Evolutionary conservation across 371 early-diverging fungal genomes (phyloP).

Genomic region (Mucor ambiguus): DNA sequence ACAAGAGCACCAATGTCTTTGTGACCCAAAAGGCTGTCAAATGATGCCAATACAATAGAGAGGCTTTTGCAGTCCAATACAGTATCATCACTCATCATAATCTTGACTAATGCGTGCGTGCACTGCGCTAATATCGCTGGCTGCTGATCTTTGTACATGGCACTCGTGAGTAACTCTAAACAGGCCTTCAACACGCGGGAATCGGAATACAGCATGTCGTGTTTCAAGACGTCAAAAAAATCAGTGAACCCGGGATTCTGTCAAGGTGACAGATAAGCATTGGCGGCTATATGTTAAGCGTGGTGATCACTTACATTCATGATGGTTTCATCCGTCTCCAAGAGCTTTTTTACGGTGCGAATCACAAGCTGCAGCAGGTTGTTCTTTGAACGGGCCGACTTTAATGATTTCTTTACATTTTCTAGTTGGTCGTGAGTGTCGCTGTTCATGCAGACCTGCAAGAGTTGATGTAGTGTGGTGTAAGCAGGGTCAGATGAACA

Average conservation of each 20-base stretch:
- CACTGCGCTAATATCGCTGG: conserved; percentile 17
- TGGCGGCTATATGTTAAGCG: background rate
- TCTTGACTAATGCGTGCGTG: conserved; percentile 36
- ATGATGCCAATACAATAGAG: conserved; percentile 43
- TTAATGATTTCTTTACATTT: background rate
- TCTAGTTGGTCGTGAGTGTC: background rate
- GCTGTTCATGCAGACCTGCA: background rate
- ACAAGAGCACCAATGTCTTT: conserved; percentile 17
- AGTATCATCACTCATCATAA: conserved; percentile 31
- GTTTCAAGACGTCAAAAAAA: conserved; percentile 35
- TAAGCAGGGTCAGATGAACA: background rate
- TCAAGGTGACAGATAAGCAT: background rate
- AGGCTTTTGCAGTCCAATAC: conserved; percentile 41
- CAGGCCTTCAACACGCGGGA: conserved; percentile 51
- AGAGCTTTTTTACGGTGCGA: background rate
- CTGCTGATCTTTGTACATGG: conserved; percentile 29
- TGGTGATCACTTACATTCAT: background rate
- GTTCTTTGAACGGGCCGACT: conserved; percentile 7
- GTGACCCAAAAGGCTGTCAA: conserved; percentile 46
- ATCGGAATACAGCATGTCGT: conserved; percentile 36
- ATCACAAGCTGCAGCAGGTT: conserved; percentile 7
- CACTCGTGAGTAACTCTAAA: conserved; percentile 36
- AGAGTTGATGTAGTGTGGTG: background rate
- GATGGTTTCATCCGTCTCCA: background rate
- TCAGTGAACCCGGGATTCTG: conserved; percentile 17